Evolutionary conservation across 2,329 filamentous ascomycete genomes (phyloP), one percentile per base, ranked within the genome.

Genomic region (Dothistroma pini): DNA sequence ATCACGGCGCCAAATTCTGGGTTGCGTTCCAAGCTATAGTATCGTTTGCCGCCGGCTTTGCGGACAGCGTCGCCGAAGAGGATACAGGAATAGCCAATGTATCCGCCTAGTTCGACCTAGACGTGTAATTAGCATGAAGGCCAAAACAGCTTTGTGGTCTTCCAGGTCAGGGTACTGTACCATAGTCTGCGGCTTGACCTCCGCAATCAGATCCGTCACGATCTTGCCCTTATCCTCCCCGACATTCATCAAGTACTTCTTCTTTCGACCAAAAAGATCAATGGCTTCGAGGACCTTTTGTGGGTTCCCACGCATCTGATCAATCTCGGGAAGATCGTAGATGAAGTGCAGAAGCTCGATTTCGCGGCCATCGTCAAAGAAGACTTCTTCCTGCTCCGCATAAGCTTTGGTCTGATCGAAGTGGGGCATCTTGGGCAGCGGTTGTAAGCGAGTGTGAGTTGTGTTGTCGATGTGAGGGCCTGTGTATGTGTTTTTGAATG

Each of bases 51-150:
- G 11, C 87, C 88, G 2, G 82, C 82, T 54, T 82, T 80, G 60
- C 83, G 83, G 16, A 90, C 77, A 0, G 87, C 86, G 38, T 85
- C 81, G 50, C 84, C 89, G 70, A 93, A 93, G 1, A 91, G 80
- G 61, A 95, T 86, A 61, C 87, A 87, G 0, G 90, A 93, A 78
- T 95, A 95, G 48, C 90, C 90, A 21, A 92, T 82, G 74, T 93
- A 95, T 54, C 89, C 88, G 52, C 91, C 90, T 0, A 95, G 81
- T 72, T 96, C 90, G 52, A 93, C 81, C 79, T 80, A 60, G 4
- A 16, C 29, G 32, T 29, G 51, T 41, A 8, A 6, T n/a, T 5
- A 22, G 34, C 4, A 29, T 31, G 12, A 21, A 31, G 48, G 12
- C 25, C 25, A 19, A 29, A 3, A n/a, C 2, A 44, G 4, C 32